phyloP scores from a whole-genome alignment of 208 protist species.

The Willaertia magna region DNA sequence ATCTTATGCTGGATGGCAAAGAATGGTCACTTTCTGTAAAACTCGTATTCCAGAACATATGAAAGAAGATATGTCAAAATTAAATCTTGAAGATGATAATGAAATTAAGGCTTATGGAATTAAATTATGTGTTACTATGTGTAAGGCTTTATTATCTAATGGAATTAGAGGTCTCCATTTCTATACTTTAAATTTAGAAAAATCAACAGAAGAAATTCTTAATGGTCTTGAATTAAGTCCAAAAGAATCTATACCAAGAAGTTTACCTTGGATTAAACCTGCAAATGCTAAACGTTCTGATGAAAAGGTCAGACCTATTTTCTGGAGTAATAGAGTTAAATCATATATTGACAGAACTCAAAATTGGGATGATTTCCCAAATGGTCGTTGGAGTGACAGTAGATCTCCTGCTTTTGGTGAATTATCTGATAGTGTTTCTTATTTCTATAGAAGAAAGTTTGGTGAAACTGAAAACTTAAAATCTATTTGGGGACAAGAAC shows the following conservation, averaged over 20 bases:
- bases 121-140: slow-evolving; percentile 49
- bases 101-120: slow-evolving; percentile 58
- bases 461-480: not conserved
- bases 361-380: slow-evolving; percentile 71
- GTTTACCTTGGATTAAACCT: slow-evolving; percentile 43
- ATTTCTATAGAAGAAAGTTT: slow-evolving; percentile 2
- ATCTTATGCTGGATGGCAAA: slow-evolving; percentile 40
- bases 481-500: not conserved
- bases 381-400: slow-evolving; percentile 56
- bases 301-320: slow-evolving; percentile 66
- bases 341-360: slow-evolving; percentile 65
- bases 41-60: slow-evolving; percentile 33
- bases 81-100: slow-evolving; percentile 47
- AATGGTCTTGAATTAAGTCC: slow-evolving; percentile 28
- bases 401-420: slow-evolving; percentile 3
- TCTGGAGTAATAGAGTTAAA: slow-evolving; percentile 68
- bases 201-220: slow-evolving; percentile 42
- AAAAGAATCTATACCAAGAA: not conserved
- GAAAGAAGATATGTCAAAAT: slow-evolving; percentile 9
- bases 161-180: slow-evolving; percentile 72
- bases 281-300: slow-evolving; percentile 42
- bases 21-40: slow-evolving; percentile 51
- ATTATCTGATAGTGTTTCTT: not conserved
- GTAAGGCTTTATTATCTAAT: slow-evolving; percentile 42
- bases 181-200: slow-evolving; percentile 84